phyloP scores from a whole-genome alignment of 2,329 filamentous ascomycete species.

The Trichoderma oligosporum region DNA sequence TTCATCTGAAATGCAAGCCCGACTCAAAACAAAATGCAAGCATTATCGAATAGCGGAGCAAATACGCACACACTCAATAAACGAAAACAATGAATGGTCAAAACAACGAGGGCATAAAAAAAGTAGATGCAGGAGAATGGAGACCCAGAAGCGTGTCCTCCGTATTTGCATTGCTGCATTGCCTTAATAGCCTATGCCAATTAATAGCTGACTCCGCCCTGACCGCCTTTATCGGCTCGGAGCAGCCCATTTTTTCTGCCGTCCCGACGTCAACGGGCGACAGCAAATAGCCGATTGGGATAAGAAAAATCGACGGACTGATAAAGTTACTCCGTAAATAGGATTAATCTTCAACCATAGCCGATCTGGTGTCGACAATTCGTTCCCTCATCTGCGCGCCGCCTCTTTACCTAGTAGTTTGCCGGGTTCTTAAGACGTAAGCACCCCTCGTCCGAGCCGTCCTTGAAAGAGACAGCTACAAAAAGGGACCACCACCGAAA shows the following conservation, averaged over 20 bases:
- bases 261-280: slow-evolving; percentile 16
- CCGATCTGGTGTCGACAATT: too few species aligned
- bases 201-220: too few species aligned
- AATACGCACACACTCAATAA: background rate
- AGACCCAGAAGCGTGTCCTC: background rate
- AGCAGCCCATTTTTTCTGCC: slow-evolving; percentile 10
- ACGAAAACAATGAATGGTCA: background rate
- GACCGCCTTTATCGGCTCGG: slow-evolving; percentile 16
- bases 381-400: background rate
- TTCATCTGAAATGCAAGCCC: background rate
- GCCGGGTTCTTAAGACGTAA: too few species aligned
- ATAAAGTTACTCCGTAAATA: background rate
- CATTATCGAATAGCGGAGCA: slow-evolving; percentile 7
- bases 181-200: too few species aligned
- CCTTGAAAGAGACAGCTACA: background rate
- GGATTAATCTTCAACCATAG: background rate
- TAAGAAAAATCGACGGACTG: slow-evolving; percentile 13
- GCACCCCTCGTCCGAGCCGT: too few species aligned
- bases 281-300: slow-evolving; percentile 9
- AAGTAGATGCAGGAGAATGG: background rate
- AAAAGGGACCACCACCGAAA: background rate
- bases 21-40: background rate
- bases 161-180: too few species aligned
- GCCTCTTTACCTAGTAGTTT: background rate
- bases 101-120: background rate